Conservation (phyloP, 2,329 filamentous ascomycete genomes). For the Aspergillus sp. region DNA sequence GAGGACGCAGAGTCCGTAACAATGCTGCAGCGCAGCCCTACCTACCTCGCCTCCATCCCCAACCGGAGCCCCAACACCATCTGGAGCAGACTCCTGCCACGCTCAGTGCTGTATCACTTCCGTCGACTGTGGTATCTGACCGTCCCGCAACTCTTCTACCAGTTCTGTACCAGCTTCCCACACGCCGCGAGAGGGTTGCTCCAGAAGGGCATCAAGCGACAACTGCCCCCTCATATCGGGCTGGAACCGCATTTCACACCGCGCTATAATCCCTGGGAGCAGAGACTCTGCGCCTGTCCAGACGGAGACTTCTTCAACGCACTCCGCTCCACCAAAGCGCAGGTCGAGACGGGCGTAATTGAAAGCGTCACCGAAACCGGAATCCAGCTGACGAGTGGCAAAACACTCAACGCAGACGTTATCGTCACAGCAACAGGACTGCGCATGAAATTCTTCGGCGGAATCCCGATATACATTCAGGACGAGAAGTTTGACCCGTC, state of each 20-base stretch:
- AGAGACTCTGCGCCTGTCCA: constrained; percentile 67
- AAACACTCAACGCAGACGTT: constrained; percentile 31
- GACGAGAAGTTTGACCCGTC: constrained; percentile 20
- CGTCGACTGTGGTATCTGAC: not conserved
- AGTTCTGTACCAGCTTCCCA: constrained; percentile 55
- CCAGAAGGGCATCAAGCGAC: constrained; percentile 41
- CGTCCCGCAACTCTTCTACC: constrained; percentile 30
- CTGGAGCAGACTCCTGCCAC: not conserved
- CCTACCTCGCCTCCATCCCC: constrained; percentile 58
- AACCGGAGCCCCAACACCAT: constrained; percentile 16
- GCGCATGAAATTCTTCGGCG: constrained; percentile 32
- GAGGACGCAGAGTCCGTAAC: constrained; percentile 64
- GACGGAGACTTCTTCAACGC: constrained; percentile 57
- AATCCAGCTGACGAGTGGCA: constrained; percentile 46
- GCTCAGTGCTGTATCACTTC: not conserved
- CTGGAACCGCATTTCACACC: constrained; percentile 63
- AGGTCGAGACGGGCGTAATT: constrained; percentile 54
- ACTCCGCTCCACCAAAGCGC: constrained; percentile 47
- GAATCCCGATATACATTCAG: constrained; percentile 29
- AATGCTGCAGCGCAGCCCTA: constrained; percentile 74
- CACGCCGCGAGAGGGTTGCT: constrained; percentile 46
- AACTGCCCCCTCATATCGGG: constrained; percentile 54
- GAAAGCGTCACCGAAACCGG: constrained; percentile 44
- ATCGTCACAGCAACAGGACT: constrained; percentile 43
- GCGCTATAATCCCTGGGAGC: constrained; percentile 64